phyloP scores from a whole-genome alignment of 2,329 filamentous ascomycete genomes.

The Parastagonospora nodorum region DNA sequence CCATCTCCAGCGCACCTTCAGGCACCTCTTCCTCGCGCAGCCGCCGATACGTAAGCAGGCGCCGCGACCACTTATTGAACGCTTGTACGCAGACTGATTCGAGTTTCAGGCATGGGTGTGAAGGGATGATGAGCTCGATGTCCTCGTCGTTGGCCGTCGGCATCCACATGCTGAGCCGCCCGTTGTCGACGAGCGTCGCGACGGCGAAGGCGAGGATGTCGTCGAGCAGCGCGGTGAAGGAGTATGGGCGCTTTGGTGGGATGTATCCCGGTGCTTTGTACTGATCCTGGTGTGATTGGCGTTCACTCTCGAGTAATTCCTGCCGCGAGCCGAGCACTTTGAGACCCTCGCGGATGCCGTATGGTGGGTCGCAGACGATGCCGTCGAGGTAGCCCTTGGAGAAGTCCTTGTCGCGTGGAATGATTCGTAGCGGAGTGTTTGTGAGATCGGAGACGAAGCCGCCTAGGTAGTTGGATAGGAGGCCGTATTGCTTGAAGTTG shows the following conservation, averaged over 20 bases:
- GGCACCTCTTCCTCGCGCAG: constrained; percentile 63
- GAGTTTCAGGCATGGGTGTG: constrained; percentile 74
- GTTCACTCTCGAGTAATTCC: constrained; percentile 27
- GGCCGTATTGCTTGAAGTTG: constrained; percentile 85
- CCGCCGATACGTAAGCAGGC: constrained; percentile 84
- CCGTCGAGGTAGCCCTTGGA: constrained; percentile 71
- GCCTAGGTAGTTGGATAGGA: constrained; percentile 70
- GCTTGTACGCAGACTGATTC: constrained; percentile 79
- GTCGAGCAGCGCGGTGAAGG: constrained; percentile 86
- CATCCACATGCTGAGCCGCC: constrained; percentile 94
- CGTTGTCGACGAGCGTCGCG: constrained; percentile 75
- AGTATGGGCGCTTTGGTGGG: constrained; percentile 89
- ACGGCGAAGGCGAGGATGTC: constrained; percentile 86
- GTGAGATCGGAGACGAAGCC: constrained; percentile 86
- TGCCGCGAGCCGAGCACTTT: constrained; percentile 83
- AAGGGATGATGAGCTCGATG: constrained; percentile 75
- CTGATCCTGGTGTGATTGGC: constrained; percentile 31
- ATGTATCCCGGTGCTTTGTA: constrained; percentile 63
- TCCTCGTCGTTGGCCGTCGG: constrained; percentile 71
- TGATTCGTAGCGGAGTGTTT: constrained; percentile 70
- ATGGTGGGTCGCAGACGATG: constrained; percentile 94
- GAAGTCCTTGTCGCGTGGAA: constrained; percentile 7
- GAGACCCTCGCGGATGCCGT: constrained; percentile 90
- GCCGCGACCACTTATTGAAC: constrained; percentile 92
- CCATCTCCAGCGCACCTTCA: constrained; percentile 17